Evolutionary conservation across 2,329 filamentous ascomycete genomes (phyloP).

Genomic region (Ambrosiella cleistominuta): DNA sequence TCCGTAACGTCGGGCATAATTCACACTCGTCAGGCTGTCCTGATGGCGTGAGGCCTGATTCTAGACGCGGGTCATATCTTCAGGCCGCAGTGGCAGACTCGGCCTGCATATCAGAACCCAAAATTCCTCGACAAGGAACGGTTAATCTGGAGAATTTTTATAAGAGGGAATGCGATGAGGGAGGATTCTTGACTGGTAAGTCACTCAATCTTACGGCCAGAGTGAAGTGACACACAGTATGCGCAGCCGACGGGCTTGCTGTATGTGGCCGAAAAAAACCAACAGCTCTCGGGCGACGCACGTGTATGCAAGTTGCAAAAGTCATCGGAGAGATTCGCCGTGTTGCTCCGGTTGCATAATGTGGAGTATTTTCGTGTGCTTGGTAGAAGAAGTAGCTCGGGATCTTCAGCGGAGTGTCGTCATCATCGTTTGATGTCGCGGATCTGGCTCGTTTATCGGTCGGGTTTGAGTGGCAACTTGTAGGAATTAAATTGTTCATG

Average conservation of each 20-base stretch:
- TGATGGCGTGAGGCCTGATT: background rate
- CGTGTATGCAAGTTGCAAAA: background rate
- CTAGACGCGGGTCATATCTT: background rate
- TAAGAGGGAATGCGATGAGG: too few relatives aligned
- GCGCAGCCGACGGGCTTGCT: background rate
- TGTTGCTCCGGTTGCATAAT: background rate
- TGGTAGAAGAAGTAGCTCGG: background rate
- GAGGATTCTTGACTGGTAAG: too few relatives aligned
- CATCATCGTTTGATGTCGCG: too few relatives aligned
- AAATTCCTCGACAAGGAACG: too few relatives aligned
- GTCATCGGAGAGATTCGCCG: background rate
- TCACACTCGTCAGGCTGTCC: background rate
- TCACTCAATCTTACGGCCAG: too few relatives aligned
- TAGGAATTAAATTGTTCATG: too few relatives aligned
- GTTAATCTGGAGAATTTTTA: too few relatives aligned
- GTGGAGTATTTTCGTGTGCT: background rate
- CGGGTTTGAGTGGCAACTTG: too few relatives aligned
- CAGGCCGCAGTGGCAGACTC: background rate
- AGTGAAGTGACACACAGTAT: too few relatives aligned
- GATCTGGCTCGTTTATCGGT: too few relatives aligned
- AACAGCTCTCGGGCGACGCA: background rate
- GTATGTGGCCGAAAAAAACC: background rate
- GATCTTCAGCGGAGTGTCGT: too few relatives aligned
- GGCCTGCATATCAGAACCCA: too few relatives aligned
- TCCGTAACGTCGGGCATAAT: background rate